Conservation (phyloP, 192 early-diverging fungal species). For the Entomortierella parvispora region DNA sequence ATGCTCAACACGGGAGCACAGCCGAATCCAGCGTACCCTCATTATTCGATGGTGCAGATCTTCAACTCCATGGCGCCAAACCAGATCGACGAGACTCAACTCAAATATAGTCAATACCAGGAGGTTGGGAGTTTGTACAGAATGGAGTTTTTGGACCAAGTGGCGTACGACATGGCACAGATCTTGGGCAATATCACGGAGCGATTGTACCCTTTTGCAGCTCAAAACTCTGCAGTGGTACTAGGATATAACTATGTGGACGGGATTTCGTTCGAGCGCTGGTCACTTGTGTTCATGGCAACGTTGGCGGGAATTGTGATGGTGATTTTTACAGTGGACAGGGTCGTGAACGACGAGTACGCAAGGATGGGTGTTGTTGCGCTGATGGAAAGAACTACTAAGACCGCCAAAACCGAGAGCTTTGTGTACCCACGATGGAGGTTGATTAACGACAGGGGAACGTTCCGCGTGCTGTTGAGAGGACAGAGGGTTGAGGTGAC, state of each 20-base stretch:
- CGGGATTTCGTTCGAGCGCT: constrained; percentile 2
- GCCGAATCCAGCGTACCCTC: neutral
- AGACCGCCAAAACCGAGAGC: too few species aligned
- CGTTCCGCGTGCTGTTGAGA: too few species aligned
- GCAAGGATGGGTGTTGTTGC: constrained; percentile 1
- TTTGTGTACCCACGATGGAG: too few species aligned
- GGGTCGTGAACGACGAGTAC: constrained; percentile 5
- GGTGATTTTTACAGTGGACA: constrained; percentile 3
- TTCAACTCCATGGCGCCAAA: constrained; percentile 1
- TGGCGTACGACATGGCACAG: neutral
- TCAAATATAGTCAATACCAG: neutral
- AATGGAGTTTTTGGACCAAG: neutral
- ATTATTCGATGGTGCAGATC: neutral
- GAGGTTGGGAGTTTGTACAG: neutral
- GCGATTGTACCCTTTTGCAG: neutral
- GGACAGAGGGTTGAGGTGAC: too few species aligned
- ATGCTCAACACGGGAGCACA: neutral
- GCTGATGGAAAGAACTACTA: constrained; percentile 13
- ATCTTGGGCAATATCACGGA: neutral
- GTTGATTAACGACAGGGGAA: too few species aligned
- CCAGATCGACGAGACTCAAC: too few species aligned
- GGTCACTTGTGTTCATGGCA: constrained; percentile 7
- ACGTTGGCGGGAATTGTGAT: constrained; percentile 1
- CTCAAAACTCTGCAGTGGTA: too few species aligned
- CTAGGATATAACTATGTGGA: neutral